Evolutionary conservation across 345 rosid species (phyloP).

Genomic region (Salix udensis): DNA sequence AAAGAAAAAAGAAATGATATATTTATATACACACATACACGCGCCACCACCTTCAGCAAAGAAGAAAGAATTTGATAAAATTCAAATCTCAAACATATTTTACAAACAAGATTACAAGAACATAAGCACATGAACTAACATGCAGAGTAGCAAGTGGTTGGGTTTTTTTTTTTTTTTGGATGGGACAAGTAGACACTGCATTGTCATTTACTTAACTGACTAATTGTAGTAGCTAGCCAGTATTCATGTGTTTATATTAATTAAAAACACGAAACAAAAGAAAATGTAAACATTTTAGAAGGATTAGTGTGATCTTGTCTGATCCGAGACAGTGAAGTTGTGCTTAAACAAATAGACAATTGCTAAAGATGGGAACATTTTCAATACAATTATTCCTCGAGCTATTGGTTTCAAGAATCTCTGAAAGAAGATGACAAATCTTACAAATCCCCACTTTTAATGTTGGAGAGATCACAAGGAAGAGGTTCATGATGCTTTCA

Average conservation of each 20-base stretch:
- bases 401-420: background rate
- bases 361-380: background rate
- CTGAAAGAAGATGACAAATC: background rate
- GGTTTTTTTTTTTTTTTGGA: too few species aligned
- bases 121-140: background rate
- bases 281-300: background rate
- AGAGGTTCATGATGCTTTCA: background rate
- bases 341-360: background rate
- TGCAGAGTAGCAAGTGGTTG: background rate
- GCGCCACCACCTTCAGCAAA: background rate
- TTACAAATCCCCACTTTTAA: background rate
- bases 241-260: background rate
- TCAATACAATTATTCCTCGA: background rate
- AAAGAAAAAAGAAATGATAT: too few species aligned
- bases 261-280: background rate
- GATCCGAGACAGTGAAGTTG: background rate
- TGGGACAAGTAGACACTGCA: too few species aligned
- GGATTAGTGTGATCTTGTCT: background rate
- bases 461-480: background rate
- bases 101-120: background rate
- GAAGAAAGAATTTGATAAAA: background rate
- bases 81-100: background rate
- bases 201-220: too few species aligned
- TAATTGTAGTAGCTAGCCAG: too few species aligned
- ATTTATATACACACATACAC: rapidly evolving